These are phyloP conservation scores for Tolypocladium amazonense DNA, from an alignment of 2,329 filamentous ascomycete species.

Conservation along the genomic window DNA sequence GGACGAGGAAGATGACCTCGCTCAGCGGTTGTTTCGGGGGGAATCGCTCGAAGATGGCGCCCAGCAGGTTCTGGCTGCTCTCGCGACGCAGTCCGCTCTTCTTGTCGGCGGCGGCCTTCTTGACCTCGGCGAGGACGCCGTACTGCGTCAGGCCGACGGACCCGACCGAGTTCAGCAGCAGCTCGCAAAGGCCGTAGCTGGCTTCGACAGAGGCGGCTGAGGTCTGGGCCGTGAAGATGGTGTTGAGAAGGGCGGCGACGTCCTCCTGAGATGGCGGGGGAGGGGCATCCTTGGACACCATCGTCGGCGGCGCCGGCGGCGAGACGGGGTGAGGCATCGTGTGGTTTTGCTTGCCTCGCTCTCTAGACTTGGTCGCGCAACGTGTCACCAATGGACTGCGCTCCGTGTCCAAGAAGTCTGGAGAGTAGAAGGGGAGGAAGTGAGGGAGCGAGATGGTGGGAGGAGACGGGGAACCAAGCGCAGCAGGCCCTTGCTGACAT, in stretches of 20 bases:
- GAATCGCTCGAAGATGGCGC: constrained; percentile 86
- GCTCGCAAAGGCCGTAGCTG: constrained; percentile 49
- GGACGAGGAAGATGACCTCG: constrained; percentile 73
- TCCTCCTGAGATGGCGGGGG: constrained; percentile 56
- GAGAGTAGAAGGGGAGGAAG: constrained; percentile 2
- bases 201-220: constrained; percentile 60
- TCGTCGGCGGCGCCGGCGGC: constrained; percentile 36
- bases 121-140: constrained; percentile 43
- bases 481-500: constrained; percentile 2
- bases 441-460: constrained; percentile 1
- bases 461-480: constrained; percentile 1
- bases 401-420: neutral
- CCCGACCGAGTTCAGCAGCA: constrained; percentile 44
- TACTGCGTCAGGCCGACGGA: constrained; percentile 41
- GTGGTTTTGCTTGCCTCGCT: constrained; percentile 1
- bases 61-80: constrained; percentile 88
- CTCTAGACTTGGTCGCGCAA: neutral
- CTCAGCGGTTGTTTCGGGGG: constrained; percentile 65
- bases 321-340: constrained; percentile 39
- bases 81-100: constrained; percentile 80
- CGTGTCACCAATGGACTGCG: neutral
- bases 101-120: constrained; percentile 80
- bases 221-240: constrained; percentile 57
- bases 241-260: constrained; percentile 51
- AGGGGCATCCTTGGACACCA: constrained; percentile 36